Evolutionary conservation across 2,329 filamentous ascomycete genomes (phyloP).

Genomic region (Gaeumannomyces tritici): DNA sequence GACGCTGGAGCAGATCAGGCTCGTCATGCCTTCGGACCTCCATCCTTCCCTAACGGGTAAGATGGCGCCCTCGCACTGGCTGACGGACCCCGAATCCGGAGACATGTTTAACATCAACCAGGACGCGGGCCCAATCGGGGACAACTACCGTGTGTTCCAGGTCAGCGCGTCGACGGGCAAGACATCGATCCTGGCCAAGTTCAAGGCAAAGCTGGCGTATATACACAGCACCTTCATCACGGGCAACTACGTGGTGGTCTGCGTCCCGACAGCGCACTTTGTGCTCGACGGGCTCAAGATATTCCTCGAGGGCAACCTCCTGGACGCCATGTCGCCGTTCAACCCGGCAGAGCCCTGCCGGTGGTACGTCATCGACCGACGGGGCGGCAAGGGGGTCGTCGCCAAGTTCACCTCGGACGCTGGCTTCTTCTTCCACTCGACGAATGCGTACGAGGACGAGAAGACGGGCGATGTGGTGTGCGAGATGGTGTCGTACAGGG

Average conservation of each 20-base stretch:
- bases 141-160: constrained; percentile 60
- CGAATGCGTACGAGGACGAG: constrained; percentile 60
- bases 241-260: constrained; percentile 60
- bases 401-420: constrained; percentile 59
- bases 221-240: constrained; percentile 79
- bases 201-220: constrained; percentile 34
- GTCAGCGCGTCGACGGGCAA: constrained; percentile 51
- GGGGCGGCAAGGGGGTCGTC: constrained; percentile 48
- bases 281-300: constrained; percentile 48
- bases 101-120: constrained; percentile 79
- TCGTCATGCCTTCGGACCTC: constrained; percentile 47
- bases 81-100: constrained; percentile 61
- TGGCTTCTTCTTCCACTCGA: constrained; percentile 70
- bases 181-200: constrained; percentile 57
- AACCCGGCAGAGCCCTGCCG: constrained; percentile 43
- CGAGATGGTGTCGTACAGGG: constrained; percentile 56
- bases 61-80: constrained; percentile 62
- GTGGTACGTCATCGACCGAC: constrained; percentile 70
- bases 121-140: constrained; percentile 36
- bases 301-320: constrained; percentile 55
- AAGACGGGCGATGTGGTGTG: constrained; percentile 35
- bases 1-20: constrained; percentile 62
- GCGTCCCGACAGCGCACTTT: constrained; percentile 59
- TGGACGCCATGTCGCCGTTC: constrained; percentile 59
- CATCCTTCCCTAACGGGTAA: constrained; percentile 61